Base-by-base conservation (phyloP, 768 basidiomycete species). In the Boletus pseudo-olivaceus region DNA sequence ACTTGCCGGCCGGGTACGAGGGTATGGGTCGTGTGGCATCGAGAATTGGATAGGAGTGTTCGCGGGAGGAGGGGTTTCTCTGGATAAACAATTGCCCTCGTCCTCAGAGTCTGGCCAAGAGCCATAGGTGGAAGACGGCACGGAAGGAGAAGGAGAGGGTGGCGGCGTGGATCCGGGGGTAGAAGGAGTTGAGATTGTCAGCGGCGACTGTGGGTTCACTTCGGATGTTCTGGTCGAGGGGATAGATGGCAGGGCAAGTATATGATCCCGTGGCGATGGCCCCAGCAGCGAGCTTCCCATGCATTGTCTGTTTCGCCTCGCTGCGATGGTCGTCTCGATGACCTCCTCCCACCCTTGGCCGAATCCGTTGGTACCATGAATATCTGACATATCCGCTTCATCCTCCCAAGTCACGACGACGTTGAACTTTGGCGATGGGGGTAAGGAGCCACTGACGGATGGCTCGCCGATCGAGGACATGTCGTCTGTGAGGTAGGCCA, bases 191-290 rank as follows among this genome's bases (percentile, higher is more conserved):
- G 59, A 57, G 5, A 72, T 66, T 19, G 64, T 64, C 35, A 66
- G 43, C 2, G 68, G 68, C 5, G 70, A 72, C 49, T 63, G 66
- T 2, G 15, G 27, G 19, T 51, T 51, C 7, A 20, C 53, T 15
- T 62, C 64, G 20, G 69, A 69, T 15, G 38, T 2, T 30, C 49
- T 47, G 29, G 52, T 55, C 14, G 68, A 70, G 17, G 69, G 68
- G 30, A 69, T 70, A 12, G 68, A 71, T n/a, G 62, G 60, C 8
- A 69, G n/a, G 6, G 63, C 39, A 7, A 55, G 62, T 19, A 55
- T 32, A 15, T 41, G 61, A 2, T 41, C 48, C 7, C 48, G 49
- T 2, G 54, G 38, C 2, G 57, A 55, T 8, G 55, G 54, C 3
- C 29, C 38, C 14, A 57, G 43, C 35, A 41, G 47, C 5, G 57